Base-by-base conservation (phyloP, 768 basidiomycete species). In the Macrolepiota fuliginosa region DNA sequence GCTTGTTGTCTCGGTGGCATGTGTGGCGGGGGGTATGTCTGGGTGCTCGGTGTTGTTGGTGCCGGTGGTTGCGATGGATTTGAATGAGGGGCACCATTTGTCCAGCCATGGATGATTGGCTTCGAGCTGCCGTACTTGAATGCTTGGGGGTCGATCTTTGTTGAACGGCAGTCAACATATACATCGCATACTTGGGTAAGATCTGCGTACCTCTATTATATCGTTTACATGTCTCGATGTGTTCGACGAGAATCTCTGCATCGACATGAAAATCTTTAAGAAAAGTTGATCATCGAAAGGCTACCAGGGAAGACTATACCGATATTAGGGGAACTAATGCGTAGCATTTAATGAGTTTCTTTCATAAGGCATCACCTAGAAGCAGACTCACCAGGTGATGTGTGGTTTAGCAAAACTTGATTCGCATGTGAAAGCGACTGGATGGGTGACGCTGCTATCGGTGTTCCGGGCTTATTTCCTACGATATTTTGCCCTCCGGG, bases 151-250 rank as follows among this genome's bases (percentile, higher is more conserved):
- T 53, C 32, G 19, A 54, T 22, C 51, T 53, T 0, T 35, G 17
- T 17, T 32, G 22, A 32, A 9, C 13, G 29, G 6, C n/a, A 13
- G 36, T 45, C 10, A 45, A 27, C n/a, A 27, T 45, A 15, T 32
- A 52, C 36, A 15, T 3, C 1, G n/a, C 5, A 49, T 36, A 13
- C 29, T 35, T n/a, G 27, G 35, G 19, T 10, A 15, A 10, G 19
- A 58, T 49, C 15, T 45, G 37, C 52, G 29, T 13, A 61, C 52
- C 51, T 54, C 42, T n/a, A 46, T 61, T 11, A 37, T 35, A 45
- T 36, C 59, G 19, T 45, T 46, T 9, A 37, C 54, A 4, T 25
- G 50, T 32, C n/a, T 54, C 15, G 58, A 46, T 13, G 51, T 17
- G 19, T n/a, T 54, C 24, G 59, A 32, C 37, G 59, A 32, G 9